Evolutionary conservation across 768 basidiomycete genomes (phyloP).

Genomic region (Mycena maculata): DNA sequence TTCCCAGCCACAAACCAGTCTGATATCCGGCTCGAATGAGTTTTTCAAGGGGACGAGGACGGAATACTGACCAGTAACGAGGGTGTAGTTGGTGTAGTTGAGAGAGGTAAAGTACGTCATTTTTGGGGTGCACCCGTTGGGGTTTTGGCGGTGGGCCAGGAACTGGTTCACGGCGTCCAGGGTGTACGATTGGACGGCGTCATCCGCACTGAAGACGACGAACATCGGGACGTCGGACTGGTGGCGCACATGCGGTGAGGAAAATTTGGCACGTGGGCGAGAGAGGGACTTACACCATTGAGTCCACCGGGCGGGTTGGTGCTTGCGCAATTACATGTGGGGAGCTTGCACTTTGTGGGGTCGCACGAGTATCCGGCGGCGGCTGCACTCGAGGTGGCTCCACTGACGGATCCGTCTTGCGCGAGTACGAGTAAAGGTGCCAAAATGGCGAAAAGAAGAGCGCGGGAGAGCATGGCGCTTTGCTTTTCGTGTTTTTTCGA

Average conservation of each 20-base stretch:
- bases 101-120: slow-evolving; percentile 84
- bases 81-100: slow-evolving; percentile 80
- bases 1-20: slow-evolving; percentile 60
- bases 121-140: slow-evolving; percentile 77
- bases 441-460: slow-evolving; percentile 15
- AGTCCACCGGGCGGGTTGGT: slow-evolving; percentile 64
- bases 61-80: slow-evolving; percentile 64
- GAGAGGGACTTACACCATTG: slow-evolving; percentile 47
- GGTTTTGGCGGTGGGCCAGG: slow-evolving; percentile 78
- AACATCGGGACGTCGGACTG: slow-evolving; percentile 57
- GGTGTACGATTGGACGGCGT: slow-evolving; percentile 81
- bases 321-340: slow-evolving; percentile 63
- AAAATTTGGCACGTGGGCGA: neutral
- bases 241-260: neutral
- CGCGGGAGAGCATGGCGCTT: slow-evolving; percentile 20
- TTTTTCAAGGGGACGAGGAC: neutral
- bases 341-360: slow-evolving; percentile 58
- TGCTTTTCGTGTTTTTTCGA: neutral
- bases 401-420: slow-evolving; percentile 48
- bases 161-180: slow-evolving; percentile 81
- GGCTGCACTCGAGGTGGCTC: slow-evolving; percentile 50
- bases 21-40: neutral
- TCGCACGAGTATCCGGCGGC: slow-evolving; percentile 68
- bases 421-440: slow-evolving; percentile 30
- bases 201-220: slow-evolving; percentile 63